A percentile compares a stretch with the other conserved stretches of the same genome.
Conservation (phyloP, 768 basidiomycete species). For the Auricularia auricula-judae region DNA sequence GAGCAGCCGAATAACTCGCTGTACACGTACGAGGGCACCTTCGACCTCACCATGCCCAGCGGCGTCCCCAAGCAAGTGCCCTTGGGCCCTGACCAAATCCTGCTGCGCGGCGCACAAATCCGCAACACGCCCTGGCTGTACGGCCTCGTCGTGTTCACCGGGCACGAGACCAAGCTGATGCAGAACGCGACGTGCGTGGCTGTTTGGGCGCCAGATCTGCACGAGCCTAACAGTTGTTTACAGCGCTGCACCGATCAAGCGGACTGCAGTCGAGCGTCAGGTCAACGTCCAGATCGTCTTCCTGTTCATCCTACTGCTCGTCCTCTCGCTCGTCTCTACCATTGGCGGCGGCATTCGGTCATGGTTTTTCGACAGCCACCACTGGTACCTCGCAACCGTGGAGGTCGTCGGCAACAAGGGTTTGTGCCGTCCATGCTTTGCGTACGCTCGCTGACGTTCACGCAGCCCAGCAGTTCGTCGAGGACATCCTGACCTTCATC, state of each 20-base stretch:
- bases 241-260: conserved; percentile 82
- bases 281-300: conserved; percentile 96
- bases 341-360: conserved; percentile 83
- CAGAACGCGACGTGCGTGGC: conserved; percentile 70
- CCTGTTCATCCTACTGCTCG: conserved; percentile 78
- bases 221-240: not conserved
- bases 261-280: conserved; percentile 90
- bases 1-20: conserved; percentile 97
- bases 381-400: conserved; percentile 80
- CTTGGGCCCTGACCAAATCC: conserved; percentile 87
- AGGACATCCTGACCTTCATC: conserved; percentile 95
- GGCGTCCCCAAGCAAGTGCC: conserved; percentile 73
- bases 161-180: conserved; percentile 98
- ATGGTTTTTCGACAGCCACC: conserved; percentile 79
- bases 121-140: conserved; percentile 97
- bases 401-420: conserved; percentile 30
- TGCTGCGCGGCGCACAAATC: conserved; percentile 89
- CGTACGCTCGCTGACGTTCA: conserved; percentile 1
- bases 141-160: conserved; percentile 87
- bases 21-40: conserved; percentile 86
- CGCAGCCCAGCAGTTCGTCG: conserved; percentile 10
- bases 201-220: conserved; percentile 20
- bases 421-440: not conserved
- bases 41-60: conserved; percentile 48
- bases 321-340: conserved; percentile 81